phyloP scores from a whole-genome alignment of 1,139 yeast genomes.

The Scheffersomyces cryptocercus region DNA sequence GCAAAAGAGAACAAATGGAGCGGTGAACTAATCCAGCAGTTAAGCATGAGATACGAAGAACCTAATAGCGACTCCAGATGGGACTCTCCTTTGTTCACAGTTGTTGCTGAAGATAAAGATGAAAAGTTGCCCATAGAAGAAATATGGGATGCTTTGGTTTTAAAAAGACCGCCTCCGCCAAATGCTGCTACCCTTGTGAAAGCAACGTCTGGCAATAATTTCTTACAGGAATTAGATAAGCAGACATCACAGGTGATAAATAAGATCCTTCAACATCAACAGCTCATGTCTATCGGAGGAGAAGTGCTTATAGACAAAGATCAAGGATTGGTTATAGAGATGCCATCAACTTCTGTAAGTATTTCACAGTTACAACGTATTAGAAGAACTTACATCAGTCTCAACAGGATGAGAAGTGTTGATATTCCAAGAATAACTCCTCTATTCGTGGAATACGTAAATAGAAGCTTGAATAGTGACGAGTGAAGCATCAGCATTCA shows the following conservation, averaged over 20 bases:
- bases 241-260: constrained; percentile 65
- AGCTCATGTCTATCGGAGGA: constrained; percentile 56
- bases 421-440: constrained; percentile 67
- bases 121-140: constrained; percentile 60
- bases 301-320: constrained; percentile 41
- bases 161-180: constrained; percentile 65
- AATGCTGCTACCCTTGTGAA: constrained; percentile 76
- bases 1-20: constrained; percentile 56
- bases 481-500: background rate
- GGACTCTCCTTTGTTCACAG: constrained; percentile 89
- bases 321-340: constrained; percentile 44
- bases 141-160: constrained; percentile 70
- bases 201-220: constrained; percentile 72
- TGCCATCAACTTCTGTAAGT: constrained; percentile 67
- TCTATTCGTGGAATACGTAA: constrained; percentile 72
- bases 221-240: constrained; percentile 75
- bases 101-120: constrained; percentile 58
- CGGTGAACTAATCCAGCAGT: constrained; percentile 60
- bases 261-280: constrained; percentile 61
- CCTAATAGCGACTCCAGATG: constrained; percentile 85
- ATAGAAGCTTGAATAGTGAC: constrained; percentile 47
- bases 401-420: constrained; percentile 76
- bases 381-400: constrained; percentile 74
- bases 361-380: constrained; percentile 81
- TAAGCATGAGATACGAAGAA: constrained; percentile 88